Evolutionary conservation across 116 monocot genomes (phyloP).

Genomic region (Zostera marina): DNA sequence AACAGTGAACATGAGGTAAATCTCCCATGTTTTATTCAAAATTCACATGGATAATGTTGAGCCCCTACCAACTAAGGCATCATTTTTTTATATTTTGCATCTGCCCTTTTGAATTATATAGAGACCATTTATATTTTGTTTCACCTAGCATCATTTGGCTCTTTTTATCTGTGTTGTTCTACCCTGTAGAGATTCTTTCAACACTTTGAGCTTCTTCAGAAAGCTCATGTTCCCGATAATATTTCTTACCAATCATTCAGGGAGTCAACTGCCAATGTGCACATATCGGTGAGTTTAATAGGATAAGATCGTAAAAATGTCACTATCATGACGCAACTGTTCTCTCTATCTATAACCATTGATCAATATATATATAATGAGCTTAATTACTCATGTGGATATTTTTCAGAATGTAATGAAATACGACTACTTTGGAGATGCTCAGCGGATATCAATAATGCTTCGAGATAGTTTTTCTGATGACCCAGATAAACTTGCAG

Average conservation of each 20-base stretch:
- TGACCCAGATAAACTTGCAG: conserved; percentile 40
- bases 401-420: conserved; percentile 32
- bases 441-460: conserved; percentile 37
- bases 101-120: too few relatives aligned
- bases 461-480: conserved; percentile 51
- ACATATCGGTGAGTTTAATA: conserved; percentile 42
- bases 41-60: too few relatives aligned
- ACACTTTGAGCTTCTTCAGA: conserved; percentile 86
- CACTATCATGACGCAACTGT: background rate
- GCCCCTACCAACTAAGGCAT: too few relatives aligned
- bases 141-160: too few relatives aligned
- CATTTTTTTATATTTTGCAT: too few relatives aligned
- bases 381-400: background rate
- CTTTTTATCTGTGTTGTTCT: background rate
- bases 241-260: conserved; percentile 57
- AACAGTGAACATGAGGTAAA: conserved; percentile 76
- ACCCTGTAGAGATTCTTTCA: conserved; percentile 63
- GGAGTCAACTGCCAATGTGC: conserved; percentile 44
- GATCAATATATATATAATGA: too few relatives aligned
- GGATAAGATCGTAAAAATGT: background rate
- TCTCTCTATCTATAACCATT: background rate
- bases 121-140: too few relatives aligned
- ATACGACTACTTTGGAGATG: conserved; percentile 66
- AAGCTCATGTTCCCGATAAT: conserved; percentile 71
- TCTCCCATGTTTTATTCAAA: too few relatives aligned